These are phyloP conservation scores for Microglena sp. DNA, from an alignment of 139 green algal genomes.

Conservation along the genomic window DNA sequence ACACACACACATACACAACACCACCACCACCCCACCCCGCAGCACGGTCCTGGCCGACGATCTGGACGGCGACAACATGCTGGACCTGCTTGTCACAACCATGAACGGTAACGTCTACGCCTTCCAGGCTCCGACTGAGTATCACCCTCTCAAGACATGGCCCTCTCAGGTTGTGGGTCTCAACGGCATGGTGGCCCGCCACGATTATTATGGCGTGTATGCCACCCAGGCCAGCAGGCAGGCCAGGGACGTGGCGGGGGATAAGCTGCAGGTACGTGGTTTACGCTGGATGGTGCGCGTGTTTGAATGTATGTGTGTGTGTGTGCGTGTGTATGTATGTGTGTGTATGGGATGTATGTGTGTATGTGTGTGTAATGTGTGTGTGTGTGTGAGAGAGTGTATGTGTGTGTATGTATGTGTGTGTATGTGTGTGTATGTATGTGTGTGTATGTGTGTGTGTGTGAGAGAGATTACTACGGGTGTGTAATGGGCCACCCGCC, in stretches of 20 bases:
- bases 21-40: constrained; percentile 26
- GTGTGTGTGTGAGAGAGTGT: too few species aligned
- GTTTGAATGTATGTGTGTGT: too few species aligned
- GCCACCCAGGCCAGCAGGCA: constrained; percentile 37
- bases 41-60: constrained; percentile 87
- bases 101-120: constrained; percentile 92
- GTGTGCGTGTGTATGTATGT: too few species aligned
- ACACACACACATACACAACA: background rate
- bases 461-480: too few species aligned
- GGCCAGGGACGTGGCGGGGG: constrained; percentile 65
- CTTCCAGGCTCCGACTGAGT: constrained; percentile 59
- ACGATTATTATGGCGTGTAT: constrained; percentile 59
- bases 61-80: constrained; percentile 59
- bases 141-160: constrained; percentile 75
- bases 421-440: too few species aligned
- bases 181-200: constrained; percentile 51
- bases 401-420: too few species aligned
- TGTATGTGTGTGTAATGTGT: too few species aligned
- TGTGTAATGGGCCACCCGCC: too few species aligned
- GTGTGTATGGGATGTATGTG: too few species aligned
- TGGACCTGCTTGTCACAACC: constrained; percentile 86
- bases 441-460: too few species aligned
- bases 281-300: too few species aligned
- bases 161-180: constrained; percentile 44
- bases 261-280: constrained; percentile 53